phyloP scores from a whole-genome alignment of 2,329 filamentous ascomycete species.

The Claviceps digitariae region DNA sequence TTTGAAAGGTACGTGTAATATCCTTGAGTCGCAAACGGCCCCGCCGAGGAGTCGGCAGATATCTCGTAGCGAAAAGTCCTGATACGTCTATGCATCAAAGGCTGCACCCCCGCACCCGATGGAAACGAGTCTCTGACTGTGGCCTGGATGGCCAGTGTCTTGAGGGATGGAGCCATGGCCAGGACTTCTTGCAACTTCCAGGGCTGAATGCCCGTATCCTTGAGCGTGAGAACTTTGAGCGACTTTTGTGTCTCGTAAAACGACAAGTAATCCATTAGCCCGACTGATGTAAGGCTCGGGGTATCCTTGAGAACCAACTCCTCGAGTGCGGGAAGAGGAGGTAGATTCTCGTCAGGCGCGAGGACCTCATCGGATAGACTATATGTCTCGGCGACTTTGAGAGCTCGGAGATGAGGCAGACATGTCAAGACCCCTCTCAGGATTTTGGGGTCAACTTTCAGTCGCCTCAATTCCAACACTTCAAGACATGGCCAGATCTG shows the following conservation, averaged over 20 bases:
- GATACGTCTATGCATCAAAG: constrained; percentile 55
- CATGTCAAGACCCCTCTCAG: constrained; percentile 58
- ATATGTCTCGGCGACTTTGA: constrained; percentile 58
- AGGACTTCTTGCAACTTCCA: constrained; percentile 48
- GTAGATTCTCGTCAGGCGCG: constrained; percentile 47
- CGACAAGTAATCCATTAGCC: constrained; percentile 55
- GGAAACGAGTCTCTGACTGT: constrained; percentile 38
- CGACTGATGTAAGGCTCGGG: constrained; percentile 57
- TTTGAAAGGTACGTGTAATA: constrained; percentile 80
- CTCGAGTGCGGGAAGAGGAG: constrained; percentile 60
- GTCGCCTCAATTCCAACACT: constrained; percentile 54
- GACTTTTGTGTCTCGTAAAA: constrained; percentile 42
- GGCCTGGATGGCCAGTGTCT: constrained; percentile 40
- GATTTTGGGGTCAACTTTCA: constrained; percentile 56
- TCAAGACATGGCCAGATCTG: constrained; percentile 58
- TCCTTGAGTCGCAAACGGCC: constrained; percentile 42
- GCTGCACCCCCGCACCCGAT: constrained; percentile 34
- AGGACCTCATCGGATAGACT: constrained; percentile 71
- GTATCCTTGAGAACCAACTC: constrained; percentile 60
- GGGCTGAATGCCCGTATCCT: constrained; percentile 56
- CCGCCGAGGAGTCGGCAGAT: constrained; percentile 41
- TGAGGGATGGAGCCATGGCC: constrained; percentile 40
- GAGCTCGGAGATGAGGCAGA: constrained; percentile 53
- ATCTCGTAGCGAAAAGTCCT: constrained; percentile 73
- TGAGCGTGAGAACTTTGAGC: constrained; percentile 56